These are phyloP conservation scores for Isoetes taiwanensis DNA, from an alignment of 75 land plant genomes.

Conservation along the genomic window DNA sequence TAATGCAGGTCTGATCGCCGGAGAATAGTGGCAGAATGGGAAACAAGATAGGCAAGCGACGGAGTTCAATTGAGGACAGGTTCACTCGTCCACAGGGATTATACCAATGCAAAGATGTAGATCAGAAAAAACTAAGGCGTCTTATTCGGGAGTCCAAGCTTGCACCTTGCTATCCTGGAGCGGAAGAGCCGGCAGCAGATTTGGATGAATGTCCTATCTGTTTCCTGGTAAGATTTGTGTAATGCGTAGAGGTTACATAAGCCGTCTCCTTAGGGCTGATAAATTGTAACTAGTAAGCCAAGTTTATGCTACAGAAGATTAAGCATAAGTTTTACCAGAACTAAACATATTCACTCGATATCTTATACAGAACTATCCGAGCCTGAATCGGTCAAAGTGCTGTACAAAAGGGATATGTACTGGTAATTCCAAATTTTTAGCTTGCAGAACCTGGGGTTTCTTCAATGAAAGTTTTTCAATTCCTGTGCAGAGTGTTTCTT, in stretches of 20 bases:
- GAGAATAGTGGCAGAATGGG: too few relatives aligned
- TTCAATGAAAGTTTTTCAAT: neutral
- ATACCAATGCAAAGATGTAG: constrained; percentile 63
- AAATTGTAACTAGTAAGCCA: too few relatives aligned
- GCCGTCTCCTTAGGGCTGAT: too few relatives aligned
- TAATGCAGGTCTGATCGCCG: too few relatives aligned
- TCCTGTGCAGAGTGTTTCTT: constrained; percentile 71
- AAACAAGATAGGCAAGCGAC: constrained; percentile 52
- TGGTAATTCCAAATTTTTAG: constrained; percentile 27
- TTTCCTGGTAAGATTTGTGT: constrained; percentile 75
- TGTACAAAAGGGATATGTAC: constrained; percentile 92
- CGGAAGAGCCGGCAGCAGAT: constrained; percentile 46
- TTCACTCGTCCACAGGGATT: constrained; percentile 73
- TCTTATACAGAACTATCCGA: constrained; percentile 67
- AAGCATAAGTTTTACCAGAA: too few relatives aligned
- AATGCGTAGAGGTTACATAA: too few relatives aligned
- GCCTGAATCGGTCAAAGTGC: constrained; percentile 85
- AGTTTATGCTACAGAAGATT: too few relatives aligned
- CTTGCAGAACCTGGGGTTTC: neutral
- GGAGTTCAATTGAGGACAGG: constrained; percentile 61
- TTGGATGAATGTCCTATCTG: constrained; percentile 97
- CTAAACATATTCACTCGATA: too few relatives aligned
- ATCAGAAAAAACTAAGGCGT: constrained; percentile 71
- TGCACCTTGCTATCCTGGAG: constrained; percentile 85
- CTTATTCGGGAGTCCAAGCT: constrained; percentile 76